phyloP scores from a whole-genome alignment of 208 protist species.

The Acanthamoeba quina region DNA sequence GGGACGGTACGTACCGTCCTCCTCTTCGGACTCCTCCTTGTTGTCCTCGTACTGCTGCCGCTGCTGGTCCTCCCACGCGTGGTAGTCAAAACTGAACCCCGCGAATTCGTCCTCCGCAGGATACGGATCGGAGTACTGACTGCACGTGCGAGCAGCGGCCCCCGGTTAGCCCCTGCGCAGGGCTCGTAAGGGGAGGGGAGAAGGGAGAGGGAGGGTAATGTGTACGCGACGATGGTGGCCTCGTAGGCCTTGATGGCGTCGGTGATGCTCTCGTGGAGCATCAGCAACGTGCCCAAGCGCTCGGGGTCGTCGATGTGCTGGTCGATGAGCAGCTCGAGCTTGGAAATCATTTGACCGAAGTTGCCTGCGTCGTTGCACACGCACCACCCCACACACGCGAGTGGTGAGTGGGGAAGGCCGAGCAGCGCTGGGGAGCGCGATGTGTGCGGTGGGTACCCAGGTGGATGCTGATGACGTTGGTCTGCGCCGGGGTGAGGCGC shows the following conservation, averaged over 20 bases:
- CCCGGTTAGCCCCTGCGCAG: too few species aligned
- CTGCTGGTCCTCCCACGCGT: not conserved
- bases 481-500: not conserved
- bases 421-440: not conserved
- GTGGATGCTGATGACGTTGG: conserved; percentile 24
- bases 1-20: not conserved
- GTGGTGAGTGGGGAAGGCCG: not conserved
- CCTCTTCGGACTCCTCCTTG: conserved; percentile 25
- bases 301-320: conserved; percentile 67
- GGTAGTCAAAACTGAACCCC: conserved; percentile 6
- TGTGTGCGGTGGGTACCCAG: not conserved
- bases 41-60: not conserved
- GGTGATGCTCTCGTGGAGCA: conserved; percentile 67
- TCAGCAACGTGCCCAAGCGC: conserved; percentile 45
- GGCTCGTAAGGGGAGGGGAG: not conserved
- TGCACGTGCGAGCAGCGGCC: not conserved
- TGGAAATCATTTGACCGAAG: conserved; percentile 71
- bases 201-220: not conserved
- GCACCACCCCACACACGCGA: too few species aligned
- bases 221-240: conserved; percentile 42
- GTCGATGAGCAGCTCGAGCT: conserved; percentile 68
- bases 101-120: not conserved
- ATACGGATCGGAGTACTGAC: conserved; percentile 8
- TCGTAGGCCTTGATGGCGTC: conserved; percentile 71
- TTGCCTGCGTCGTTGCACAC: not conserved